These are phyloP conservation scores for Vaccinium darrowii DNA, from an alignment of 148 eudicot species.

Conservation along the genomic window DNA sequence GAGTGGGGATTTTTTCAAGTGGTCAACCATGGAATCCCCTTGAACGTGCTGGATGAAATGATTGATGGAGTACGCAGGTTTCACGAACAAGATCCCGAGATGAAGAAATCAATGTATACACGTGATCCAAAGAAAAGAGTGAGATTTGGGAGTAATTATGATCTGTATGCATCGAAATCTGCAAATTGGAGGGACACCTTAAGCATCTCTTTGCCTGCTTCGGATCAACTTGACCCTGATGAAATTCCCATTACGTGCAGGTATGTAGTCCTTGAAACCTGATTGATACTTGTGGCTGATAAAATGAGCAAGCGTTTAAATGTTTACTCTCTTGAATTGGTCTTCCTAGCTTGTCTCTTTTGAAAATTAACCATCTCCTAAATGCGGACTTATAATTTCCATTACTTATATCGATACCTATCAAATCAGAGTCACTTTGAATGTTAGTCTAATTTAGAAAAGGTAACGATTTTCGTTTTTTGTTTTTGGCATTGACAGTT, in stretches of 20 bases:
- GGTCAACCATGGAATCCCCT: neutral
- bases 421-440: neutral
- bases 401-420: neutral
- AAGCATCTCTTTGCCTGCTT: neutral
- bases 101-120: conserved; percentile 32
- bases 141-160: conserved; percentile 29
- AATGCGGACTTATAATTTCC: no score
- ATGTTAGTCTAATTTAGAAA: no score
- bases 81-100: conserved; percentile 36
- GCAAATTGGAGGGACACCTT: conserved; percentile 47
- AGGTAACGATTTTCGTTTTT: no score
- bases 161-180: conserved; percentile 20
- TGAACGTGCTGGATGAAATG: neutral
- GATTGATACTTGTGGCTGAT: neutral
- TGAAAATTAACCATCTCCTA: neutral
- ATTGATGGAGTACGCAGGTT: conserved; percentile 17
- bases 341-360: neutral
- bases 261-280: conserved; percentile 2
- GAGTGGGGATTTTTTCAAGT: neutral
- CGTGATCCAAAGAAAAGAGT: conserved; percentile 27
- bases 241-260: conserved; percentile 30
- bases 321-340: neutral
- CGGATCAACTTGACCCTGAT: conserved; percentile 8
- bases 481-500: neutral
- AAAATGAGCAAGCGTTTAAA: neutral